Base-by-base conservation (phyloP, 768 basidiomycete species). In the Hygrocybe punicea region DNA sequence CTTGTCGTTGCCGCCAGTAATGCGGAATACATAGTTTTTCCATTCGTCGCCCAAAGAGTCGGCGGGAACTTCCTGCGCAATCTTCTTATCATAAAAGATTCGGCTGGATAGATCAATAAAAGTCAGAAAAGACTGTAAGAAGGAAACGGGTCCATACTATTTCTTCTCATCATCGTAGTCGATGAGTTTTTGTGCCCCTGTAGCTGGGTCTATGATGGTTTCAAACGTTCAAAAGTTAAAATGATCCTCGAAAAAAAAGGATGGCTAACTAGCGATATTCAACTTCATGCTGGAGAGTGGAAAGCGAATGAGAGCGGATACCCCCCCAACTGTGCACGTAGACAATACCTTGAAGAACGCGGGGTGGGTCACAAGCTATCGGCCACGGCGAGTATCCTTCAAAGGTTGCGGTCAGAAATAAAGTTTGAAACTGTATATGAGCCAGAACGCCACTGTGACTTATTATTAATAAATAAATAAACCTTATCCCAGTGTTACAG, bases 1-100 rank as follows among this genome's bases (percentile, higher is more conserved):
- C 80, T 93, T 93, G 86, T 98, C 94, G 82, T 98, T 98, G 62
- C 96, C 93, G 67, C 95, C 95, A 29, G 92, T 95, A 80, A 99
- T 91, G 67, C 93, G 88, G 82, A 98, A n/a, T n/a, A n/a, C 77
- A 79, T 97, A 98, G 57, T 95, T 96, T 73, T 91, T 92, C 84
- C 85, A 98, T 80, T 98, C 96, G 71, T 96, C 90, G 66, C 95
- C 93, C 64, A 98, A 76, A 54, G 86, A 73, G 79, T 97, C 94
- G 59, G 83, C 91, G 46, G 93, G 82, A 67, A 98, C 91, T 78
- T 98, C 95, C 71, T 96, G 93, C 24, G 92, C 69, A 79, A 98
- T 93, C 77, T 90, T 90, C 87, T 96, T 96, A 78, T 97, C 93
- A 79, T 88, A 93, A 81, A 98, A 94, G 80, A 92, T 69, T 74